Evolutionary conservation across 257 asterid species (phyloP).

Genomic region (Solanum bulbocastanum): DNA sequence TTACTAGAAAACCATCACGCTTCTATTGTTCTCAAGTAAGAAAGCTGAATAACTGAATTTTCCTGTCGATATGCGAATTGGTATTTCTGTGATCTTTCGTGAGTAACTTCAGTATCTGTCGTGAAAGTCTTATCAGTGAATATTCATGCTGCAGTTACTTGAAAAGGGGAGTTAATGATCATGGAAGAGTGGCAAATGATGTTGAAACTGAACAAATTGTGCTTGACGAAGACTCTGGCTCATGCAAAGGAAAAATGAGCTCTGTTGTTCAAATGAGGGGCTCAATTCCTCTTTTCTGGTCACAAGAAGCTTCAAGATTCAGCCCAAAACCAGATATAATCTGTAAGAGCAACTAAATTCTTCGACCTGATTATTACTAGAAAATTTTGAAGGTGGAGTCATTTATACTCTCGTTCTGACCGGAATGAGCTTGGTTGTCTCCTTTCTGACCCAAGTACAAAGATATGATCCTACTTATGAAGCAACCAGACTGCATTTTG

Average conservation of each 20-base stretch:
- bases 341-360: conserved; percentile 40
- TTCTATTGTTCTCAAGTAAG: neutral
- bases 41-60: neutral
- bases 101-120: neutral
- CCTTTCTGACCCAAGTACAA: conserved; percentile 53
- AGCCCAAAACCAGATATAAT: conserved; percentile 99
- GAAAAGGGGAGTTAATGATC: conserved; percentile 97
- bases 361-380: neutral
- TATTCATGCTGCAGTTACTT: conserved; percentile 54
- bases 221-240: conserved; percentile 96
- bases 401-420: neutral
- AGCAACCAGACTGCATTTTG: conserved; percentile 88
- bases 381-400: neutral
- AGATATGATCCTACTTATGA: conserved; percentile 99
- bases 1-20: neutral
- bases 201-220: conserved; percentile 98
- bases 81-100: neutral
- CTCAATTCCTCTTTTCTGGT: conserved; percentile 99
- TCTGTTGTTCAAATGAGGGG: conserved; percentile 99
- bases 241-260: conserved; percentile 94
- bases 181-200: conserved; percentile 97
- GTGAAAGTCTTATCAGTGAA: neutral
- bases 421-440: neutral
- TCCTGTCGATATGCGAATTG: neutral
- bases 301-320: conserved; percentile 98